These are phyloP conservation scores for Apiotrichum laibachii DNA, from an alignment of 1,284 basidiomycete genomes.

Conservation along the genomic window DNA sequence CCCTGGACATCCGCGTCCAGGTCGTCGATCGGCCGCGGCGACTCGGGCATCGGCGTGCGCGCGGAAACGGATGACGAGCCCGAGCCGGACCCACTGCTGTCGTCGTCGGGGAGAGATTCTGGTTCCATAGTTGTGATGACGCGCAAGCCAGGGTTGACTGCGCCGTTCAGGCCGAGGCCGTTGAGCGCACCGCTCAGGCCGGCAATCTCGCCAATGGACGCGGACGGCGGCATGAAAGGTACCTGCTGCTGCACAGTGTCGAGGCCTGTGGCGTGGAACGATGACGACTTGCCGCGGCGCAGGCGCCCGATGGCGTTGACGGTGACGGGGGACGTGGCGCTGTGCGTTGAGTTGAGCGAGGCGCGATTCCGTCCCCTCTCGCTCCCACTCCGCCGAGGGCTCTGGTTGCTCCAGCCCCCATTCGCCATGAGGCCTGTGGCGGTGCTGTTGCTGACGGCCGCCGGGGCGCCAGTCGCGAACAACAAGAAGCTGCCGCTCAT, in stretches of 20 bases:
- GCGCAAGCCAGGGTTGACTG: not conserved
- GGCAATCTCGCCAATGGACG: not conserved
- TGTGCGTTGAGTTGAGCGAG: not conserved
- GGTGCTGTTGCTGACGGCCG: not conserved
- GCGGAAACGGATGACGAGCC: not conserved
- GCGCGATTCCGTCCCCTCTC: not conserved
- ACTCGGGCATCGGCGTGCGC: not conserved
- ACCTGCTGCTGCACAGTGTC: conserved; percentile 5
- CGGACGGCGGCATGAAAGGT: not conserved
- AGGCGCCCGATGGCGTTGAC: conserved; percentile 8
- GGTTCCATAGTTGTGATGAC: not conserved
- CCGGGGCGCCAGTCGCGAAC: not conserved
- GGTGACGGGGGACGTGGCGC: not conserved
- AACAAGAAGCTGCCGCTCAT: conserved; percentile 1
- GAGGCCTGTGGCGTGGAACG: conserved; percentile 19
- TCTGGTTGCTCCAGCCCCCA: conserved; percentile 3
- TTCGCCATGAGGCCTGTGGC: not conserved
- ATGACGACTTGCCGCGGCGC: conserved; percentile 25
- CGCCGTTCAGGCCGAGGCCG: not conserved
- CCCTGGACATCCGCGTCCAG: not conserved
- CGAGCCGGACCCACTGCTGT: conserved; percentile 12
- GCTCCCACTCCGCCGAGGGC: not conserved
- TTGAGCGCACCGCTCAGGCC: not conserved
- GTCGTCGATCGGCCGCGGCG: not conserved
- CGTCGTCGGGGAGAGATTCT: not conserved